These are phyloP conservation scores for Dictyostelium capitatum DNA, from an alignment of 78 protist species.

Conservation along the genomic window DNA sequence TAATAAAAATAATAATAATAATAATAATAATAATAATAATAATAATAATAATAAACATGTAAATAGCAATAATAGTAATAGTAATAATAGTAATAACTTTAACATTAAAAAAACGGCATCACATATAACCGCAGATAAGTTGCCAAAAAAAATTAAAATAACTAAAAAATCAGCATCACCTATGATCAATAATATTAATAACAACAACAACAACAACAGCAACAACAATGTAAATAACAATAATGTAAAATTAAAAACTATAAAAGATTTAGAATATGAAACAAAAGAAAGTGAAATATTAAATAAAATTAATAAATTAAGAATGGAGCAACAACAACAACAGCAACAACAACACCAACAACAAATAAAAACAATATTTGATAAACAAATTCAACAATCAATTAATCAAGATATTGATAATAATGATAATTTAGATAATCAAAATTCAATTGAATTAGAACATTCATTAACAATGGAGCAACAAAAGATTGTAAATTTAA, in stretches of 20 bases:
- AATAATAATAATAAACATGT: background rate
- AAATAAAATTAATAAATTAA: background rate
- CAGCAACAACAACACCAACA: background rate
- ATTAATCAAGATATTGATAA: background rate
- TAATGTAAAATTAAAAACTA: background rate
- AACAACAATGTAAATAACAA: background rate
- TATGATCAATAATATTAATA: background rate
- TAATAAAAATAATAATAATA: background rate
- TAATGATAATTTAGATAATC: slow-evolving; percentile 2
- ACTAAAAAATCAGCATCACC: background rate
- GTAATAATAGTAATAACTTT: background rate
- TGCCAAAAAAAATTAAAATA: slow-evolving; percentile 9
- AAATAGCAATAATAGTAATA: background rate
- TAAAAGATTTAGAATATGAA: background rate
- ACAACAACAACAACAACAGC: background rate
- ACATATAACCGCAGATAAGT: background rate
- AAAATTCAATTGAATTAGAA: slow-evolving; percentile 5
- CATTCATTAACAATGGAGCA: slow-evolving; percentile 38
- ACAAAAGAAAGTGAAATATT: background rate
- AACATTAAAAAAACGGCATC: background rate
- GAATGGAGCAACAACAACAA: background rate
- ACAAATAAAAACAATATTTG: background rate
- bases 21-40: background rate
- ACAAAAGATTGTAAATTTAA: slow-evolving; percentile 46
- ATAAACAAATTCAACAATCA: background rate